Evolutionary conservation across 805 yeast species (phyloP).

Genomic region (Hanseniaspora lachancei): DNA sequence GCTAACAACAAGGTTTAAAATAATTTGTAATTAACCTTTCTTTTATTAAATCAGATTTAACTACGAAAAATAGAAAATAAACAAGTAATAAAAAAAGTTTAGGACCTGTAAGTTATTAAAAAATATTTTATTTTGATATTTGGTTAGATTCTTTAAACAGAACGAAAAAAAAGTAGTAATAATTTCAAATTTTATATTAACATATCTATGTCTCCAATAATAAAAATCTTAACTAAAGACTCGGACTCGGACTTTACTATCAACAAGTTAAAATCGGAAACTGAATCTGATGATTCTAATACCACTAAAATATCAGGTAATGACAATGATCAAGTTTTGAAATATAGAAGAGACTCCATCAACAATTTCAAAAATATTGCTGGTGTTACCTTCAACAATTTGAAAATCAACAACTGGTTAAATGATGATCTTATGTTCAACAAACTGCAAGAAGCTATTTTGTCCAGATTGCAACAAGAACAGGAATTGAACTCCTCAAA

Average conservation of each 20-base stretch:
- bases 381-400: slow-evolving; percentile 94
- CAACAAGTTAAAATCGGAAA: background rate
- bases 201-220: background rate
- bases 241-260: background rate
- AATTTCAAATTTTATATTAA: too few species aligned
- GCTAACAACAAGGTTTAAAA: background rate
- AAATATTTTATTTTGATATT: too few species aligned
- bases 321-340: slow-evolving; percentile 18
- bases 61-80: background rate
- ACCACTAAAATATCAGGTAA: background rate
- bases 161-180: too few species aligned
- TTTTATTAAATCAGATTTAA: background rate
- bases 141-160: too few species aligned
- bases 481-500: background rate
- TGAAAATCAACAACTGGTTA: slow-evolving; percentile 89
- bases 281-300: background rate
- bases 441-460: slow-evolving; percentile 14
- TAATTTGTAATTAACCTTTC: background rate
- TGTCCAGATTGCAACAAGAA: slow-evolving; percentile 15
- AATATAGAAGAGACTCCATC: slow-evolving; percentile 73
- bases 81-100: background rate
- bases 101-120: background rate
- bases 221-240: background rate
- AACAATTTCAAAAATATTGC: slow-evolving; percentile 98
- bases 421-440: slow-evolving; percentile 78